A percentile compares a stretch with the other conserved stretches of the same genome.
Conservation (phyloP, 148 eudicot species). For the Rhododendron ovatum region DNA sequence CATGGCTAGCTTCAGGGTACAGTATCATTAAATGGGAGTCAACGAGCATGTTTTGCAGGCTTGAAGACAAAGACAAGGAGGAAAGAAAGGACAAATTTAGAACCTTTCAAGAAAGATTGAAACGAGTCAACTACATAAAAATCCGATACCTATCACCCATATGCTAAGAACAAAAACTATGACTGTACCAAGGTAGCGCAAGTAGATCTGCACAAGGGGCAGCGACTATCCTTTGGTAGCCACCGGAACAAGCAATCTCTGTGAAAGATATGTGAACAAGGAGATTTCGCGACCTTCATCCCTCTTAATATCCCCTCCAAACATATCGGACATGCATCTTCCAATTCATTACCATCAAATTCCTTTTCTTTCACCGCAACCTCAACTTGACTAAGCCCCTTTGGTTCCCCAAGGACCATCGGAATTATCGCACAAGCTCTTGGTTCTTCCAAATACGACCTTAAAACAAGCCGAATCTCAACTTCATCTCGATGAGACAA, state of each 20-base stretch:
- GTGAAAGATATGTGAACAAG: conserved; percentile 4
- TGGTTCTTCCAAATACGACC: background rate
- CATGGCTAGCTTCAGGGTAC: no score
- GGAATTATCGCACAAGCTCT: background rate
- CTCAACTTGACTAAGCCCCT: background rate
- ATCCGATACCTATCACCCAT: background rate
- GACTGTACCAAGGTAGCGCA: background rate
- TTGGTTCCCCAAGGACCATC: background rate
- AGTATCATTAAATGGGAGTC: no score
- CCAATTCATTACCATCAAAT: background rate
- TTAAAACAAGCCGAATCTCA: background rate
- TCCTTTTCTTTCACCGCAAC: background rate
- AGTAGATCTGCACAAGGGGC: background rate
- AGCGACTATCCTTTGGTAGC: background rate
- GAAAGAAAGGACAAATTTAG: background rate
- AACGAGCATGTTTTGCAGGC: no score
- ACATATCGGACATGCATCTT: background rate
- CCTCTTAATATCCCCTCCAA: background rate
- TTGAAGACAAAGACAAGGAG: no score
- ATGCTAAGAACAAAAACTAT: background rate
- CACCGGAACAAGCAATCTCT: conserved; percentile 1
- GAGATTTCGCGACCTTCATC: background rate
- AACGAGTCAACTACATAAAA: background rate
- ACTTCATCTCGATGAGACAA: background rate
- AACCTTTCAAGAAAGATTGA: background rate